Evolutionary conservation across 805 yeast species (phyloP).

Genomic region (Blastobotrys mokoenaii): DNA sequence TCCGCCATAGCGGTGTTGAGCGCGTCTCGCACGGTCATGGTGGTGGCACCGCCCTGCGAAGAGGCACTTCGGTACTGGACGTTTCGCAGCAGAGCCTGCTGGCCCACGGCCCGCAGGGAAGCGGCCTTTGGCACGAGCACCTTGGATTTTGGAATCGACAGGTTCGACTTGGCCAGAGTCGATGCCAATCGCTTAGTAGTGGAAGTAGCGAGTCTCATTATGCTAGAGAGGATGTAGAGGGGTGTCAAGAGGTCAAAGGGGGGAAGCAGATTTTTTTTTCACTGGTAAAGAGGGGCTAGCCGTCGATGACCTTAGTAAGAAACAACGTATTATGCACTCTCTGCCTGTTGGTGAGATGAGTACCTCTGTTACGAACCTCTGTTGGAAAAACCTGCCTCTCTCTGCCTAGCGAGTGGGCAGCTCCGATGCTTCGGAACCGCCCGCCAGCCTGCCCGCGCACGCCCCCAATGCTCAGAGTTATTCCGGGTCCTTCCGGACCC

Average conservation of each 20-base stretch:
- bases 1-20: slow-evolving; percentile 91
- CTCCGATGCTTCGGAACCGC: not conserved
- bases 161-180: slow-evolving; percentile 8
- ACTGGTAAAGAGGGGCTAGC: no score
- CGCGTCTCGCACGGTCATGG: slow-evolving; percentile 93
- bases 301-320: not conserved
- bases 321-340: not conserved
- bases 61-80: slow-evolving; percentile 21
- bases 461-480: not conserved
- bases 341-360: not conserved
- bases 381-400: no score
- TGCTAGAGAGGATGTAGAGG: not conserved
- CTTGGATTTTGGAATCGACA: slow-evolving; percentile 12
- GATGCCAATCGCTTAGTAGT: slow-evolving; percentile 13
- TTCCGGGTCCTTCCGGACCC: not conserved
- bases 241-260: not conserved
- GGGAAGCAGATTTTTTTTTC: no score
- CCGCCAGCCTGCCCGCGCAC: not conserved
- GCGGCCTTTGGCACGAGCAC: slow-evolving; percentile 8
- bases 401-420: no score
- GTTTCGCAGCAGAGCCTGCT: slow-evolving; percentile 26
- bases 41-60: slow-evolving; percentile 24
- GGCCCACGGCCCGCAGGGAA: slow-evolving; percentile 15
- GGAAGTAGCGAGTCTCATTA: slow-evolving; percentile 9
- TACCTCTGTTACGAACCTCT: not conserved